These are phyloP conservation scores for Trametes villosa DNA, from an alignment of 768 basidiomycete genomes.

Conservation along the genomic window DNA sequence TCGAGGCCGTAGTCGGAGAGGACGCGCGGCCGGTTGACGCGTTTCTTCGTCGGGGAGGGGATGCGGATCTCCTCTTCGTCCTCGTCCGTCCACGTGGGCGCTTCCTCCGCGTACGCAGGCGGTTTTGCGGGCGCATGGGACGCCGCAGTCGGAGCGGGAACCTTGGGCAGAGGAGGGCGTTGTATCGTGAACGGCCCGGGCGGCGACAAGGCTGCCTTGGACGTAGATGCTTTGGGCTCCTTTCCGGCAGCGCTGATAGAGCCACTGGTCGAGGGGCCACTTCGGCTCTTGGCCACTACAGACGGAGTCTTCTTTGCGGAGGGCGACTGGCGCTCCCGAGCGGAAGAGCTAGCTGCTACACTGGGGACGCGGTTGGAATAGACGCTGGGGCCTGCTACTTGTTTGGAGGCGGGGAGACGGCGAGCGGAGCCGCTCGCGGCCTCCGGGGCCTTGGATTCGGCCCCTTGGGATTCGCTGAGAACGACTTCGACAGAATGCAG, in stretches of 20 bases:
- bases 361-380: too few relatives aligned
- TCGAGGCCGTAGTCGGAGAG: slow-evolving; percentile 18
- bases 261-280: not conserved
- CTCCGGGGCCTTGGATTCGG: too few relatives aligned
- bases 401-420: not conserved
- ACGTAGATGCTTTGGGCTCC: not conserved
- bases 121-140: not conserved
- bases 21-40: slow-evolving; percentile 14
- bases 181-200: not conserved
- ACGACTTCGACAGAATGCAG: slow-evolving; percentile 8
- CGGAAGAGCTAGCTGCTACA: too few relatives aligned
- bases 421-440: too few relatives aligned
- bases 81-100: slow-evolving; percentile 19
- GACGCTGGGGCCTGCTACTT: too few relatives aligned
- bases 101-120: slow-evolving; percentile 2
- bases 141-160: not conserved
- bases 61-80: slow-evolving; percentile 20
- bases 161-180: slow-evolving; percentile 2
- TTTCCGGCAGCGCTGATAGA: not conserved
- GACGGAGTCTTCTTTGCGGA: not conserved
- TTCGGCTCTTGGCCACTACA: not conserved
- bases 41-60: slow-evolving; percentile 20
- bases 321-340: too few relatives aligned
- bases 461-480: not conserved
- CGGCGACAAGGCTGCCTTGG: not conserved